phyloP scores from a whole-genome alignment of 2,329 filamentous ascomycete genomes.

The Cercospora sp. region DNA sequence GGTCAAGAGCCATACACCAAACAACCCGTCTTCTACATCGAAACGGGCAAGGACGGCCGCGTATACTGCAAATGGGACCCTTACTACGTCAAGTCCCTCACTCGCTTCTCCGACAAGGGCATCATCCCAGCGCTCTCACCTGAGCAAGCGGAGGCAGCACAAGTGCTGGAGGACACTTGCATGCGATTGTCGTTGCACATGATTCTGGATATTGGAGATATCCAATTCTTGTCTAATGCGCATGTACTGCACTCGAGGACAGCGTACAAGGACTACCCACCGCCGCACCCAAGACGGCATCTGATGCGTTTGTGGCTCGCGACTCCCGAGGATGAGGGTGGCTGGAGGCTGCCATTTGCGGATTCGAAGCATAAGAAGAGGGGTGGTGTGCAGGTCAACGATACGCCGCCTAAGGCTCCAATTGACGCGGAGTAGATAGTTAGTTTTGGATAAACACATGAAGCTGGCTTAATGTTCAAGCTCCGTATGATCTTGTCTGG shows the following conservation, averaged over 20 bases:
- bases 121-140: constrained; percentile 70
- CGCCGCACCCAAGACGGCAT: constrained; percentile 70
- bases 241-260: constrained; percentile 82
- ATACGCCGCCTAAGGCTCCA: constrained; percentile 71
- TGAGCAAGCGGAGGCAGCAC: constrained; percentile 66
- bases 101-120: constrained; percentile 68
- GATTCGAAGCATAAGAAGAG: constrained; percentile 83
- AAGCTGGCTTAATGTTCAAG: neutral
- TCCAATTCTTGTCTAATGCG: constrained; percentile 80
- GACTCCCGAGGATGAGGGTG: constrained; percentile 77
- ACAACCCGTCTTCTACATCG: constrained; percentile 68
- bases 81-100: constrained; percentile 78
- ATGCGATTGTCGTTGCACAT: constrained; percentile 74
- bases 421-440: constrained; percentile 69
- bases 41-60: constrained; percentile 67
- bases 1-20: constrained; percentile 61
- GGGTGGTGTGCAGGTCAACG: constrained; percentile 83
- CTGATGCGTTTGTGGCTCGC: constrained; percentile 82
- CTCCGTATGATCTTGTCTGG: neutral
- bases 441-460: neutral
- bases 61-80: constrained; percentile 89
- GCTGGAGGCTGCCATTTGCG: constrained; percentile 80
- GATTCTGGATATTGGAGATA: constrained; percentile 82
- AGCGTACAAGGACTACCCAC: constrained; percentile 70
- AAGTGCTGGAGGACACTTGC: constrained; percentile 75